Conservation (phyloP, 768 basidiomycete genomes). For the Termitomyces sp. region DNA sequence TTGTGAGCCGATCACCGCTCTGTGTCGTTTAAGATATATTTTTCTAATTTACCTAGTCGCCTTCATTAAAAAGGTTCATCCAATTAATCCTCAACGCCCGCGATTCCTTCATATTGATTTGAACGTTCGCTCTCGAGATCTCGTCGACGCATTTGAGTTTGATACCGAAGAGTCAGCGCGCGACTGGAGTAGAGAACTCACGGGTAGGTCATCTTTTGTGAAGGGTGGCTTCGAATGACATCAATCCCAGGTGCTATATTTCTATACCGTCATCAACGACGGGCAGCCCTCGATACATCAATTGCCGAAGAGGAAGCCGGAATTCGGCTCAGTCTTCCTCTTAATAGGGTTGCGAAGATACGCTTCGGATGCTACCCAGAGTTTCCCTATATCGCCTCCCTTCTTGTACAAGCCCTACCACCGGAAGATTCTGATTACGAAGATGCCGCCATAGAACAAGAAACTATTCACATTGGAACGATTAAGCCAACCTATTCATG, state of each 20-base stretch:
- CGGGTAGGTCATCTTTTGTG: slow-evolving; percentile 21
- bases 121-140: slow-evolving; percentile 18
- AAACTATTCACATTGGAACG: slow-evolving; percentile 25
- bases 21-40: neutral
- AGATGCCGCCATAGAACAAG: slow-evolving; percentile 15
- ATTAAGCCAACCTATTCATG: slow-evolving; percentile 19
- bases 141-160: slow-evolving; percentile 35
- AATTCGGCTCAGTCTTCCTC: slow-evolving; percentile 41
- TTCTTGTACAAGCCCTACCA: slow-evolving; percentile 17
- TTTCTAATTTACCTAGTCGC: slow-evolving; percentile 32
- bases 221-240: neutral
- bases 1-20: slow-evolving; percentile 30
- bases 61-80: slow-evolving; percentile 36
- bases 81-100: slow-evolving; percentile 39
- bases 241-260: slow-evolving; percentile 36
- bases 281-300: slow-evolving; percentile 22
- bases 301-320: slow-evolving; percentile 27
- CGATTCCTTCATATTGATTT: slow-evolving; percentile 33
- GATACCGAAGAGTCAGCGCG: slow-evolving; percentile 52
- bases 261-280: slow-evolving; percentile 37
- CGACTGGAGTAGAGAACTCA: slow-evolving; percentile 45
- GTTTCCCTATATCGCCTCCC: slow-evolving; percentile 20
- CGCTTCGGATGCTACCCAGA: slow-evolving; percentile 18
- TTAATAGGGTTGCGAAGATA: slow-evolving; percentile 27
- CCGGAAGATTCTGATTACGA: slow-evolving; percentile 16